Conservation (phyloP, 805 yeast species). For the Schizosaccharomyces japonicus region DNA sequence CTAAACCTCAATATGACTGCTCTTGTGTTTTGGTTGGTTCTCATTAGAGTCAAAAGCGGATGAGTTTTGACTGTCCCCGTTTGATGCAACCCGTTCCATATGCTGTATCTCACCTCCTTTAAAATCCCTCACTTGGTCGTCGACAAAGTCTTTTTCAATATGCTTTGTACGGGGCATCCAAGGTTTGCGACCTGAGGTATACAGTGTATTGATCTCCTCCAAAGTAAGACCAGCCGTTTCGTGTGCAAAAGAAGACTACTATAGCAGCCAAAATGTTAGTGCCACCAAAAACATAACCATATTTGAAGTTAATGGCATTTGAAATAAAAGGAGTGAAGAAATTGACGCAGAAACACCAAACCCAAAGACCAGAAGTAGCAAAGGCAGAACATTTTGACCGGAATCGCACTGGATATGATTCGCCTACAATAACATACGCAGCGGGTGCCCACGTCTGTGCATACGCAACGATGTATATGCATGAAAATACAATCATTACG, state of each 20-base stretch:
- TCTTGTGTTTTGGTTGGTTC: too few species aligned
- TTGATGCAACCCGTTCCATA: too few species aligned
- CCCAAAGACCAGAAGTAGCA: conserved; percentile 22
- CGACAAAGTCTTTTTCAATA: too few species aligned
- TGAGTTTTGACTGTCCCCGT: too few species aligned
- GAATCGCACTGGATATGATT: conserved; percentile 25
- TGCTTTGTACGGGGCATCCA: conserved; percentile 1
- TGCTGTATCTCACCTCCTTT: too few species aligned
- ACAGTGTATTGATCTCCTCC: conserved; percentile 35
- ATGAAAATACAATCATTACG: conserved; percentile 32
- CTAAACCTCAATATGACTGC: too few species aligned
- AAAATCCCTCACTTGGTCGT: too few species aligned
- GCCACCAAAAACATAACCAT: conserved; percentile 38
- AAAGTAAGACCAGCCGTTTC: conserved; percentile 34
- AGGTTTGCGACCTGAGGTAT: conserved; percentile 6
- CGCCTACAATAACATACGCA: conserved; percentile 24
- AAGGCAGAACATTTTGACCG: conserved; percentile 13
- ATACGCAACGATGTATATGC: conserved; percentile 27
- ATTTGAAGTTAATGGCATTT: conserved; percentile 33
- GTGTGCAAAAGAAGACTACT: conserved; percentile 35
- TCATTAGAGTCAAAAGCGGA: too few species aligned
- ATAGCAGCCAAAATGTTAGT: conserved; percentile 29
- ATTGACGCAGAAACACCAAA: conserved; percentile 31
- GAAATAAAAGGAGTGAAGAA: conserved; percentile 49
- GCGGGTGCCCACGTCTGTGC: conserved; percentile 37